phyloP scores from a whole-genome alignment of 257 asterid species.

The Henckelia pumila region DNA sequence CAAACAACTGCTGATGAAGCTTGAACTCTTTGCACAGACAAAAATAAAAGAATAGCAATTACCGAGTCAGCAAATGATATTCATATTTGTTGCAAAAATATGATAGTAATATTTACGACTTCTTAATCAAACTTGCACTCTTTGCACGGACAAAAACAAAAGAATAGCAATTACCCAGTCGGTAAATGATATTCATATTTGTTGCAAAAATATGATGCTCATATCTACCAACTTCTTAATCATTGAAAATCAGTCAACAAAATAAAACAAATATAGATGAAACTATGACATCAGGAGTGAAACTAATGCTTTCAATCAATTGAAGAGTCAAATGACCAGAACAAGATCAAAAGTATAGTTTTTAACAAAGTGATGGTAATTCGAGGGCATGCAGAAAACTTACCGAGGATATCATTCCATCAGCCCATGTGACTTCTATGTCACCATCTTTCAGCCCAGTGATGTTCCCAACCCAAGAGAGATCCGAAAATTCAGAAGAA shows the following conservation, averaged over 20 bases:
- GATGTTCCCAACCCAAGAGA: slow-evolving; percentile 97
- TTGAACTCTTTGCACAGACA: neutral
- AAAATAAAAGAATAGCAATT: neutral
- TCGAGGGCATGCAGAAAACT: slow-evolving; percentile 15
- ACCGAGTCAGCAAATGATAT: neutral
- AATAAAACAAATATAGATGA: neutral
- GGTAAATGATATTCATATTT: neutral
- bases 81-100: neutral
- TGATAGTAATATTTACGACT: too few species aligned
- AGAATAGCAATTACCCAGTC: neutral
- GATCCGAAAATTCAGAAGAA: slow-evolving; percentile 60
- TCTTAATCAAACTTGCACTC: neutral
- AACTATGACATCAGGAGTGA: neutral
- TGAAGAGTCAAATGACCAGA: neutral
- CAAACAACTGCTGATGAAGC: neutral
- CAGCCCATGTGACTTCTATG: slow-evolving; percentile 97
- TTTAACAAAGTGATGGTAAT: slow-evolving; percentile 7
- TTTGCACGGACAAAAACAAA: neutral
- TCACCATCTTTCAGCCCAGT: slow-evolving; percentile 86
- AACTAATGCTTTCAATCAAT: neutral
- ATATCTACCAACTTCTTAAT: neutral
- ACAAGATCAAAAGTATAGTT: neutral
- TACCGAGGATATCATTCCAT: slow-evolving; percentile 96
- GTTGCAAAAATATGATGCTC: neutral
- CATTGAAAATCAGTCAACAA: neutral